Conservation (phyloP, 306 rosid species). For the Sphenostylis stenocarpa region DNA sequence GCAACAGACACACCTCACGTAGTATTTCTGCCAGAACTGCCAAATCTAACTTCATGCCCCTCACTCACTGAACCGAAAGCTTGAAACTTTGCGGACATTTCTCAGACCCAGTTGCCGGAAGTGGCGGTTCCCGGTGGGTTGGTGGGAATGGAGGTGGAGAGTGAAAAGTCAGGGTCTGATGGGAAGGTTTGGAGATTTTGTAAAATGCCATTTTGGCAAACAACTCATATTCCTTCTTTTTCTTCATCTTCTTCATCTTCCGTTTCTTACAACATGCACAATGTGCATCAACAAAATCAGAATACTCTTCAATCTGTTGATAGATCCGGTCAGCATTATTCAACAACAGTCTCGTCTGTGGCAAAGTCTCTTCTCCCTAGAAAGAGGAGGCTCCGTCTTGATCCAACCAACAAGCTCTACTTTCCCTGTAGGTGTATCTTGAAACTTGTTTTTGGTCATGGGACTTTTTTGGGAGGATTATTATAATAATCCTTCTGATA, state of each 20-base stretch:
- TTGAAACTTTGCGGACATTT: conserved; percentile 31
- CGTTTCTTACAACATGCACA: conserved; percentile 48
- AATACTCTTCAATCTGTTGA: conserved; percentile 56
- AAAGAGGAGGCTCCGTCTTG: conserved; percentile 86
- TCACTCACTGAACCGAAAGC: conserved; percentile 27
- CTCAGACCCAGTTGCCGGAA: conserved; percentile 39
- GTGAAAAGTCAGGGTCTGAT: conserved; percentile 64
- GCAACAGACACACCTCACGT: conserved; percentile 23
- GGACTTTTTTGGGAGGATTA: background rate
- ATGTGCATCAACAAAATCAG: conserved; percentile 51
- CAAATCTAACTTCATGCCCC: conserved; percentile 32
- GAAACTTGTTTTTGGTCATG: conserved; percentile 10
- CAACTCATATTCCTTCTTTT: conserved; percentile 51
- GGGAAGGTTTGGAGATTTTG: conserved; percentile 78
- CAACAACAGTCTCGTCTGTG: conserved; percentile 64
- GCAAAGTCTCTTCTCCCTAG: conserved; percentile 85
- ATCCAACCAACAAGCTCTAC: conserved; percentile 90
- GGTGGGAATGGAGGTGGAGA: conserved; percentile 63
- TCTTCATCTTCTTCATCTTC: too few species aligned
- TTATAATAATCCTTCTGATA: background rate
- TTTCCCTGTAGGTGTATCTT: conserved; percentile 72
- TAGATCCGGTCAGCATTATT: conserved; percentile 48
- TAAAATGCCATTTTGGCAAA: conserved; percentile 87
- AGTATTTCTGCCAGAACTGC: conserved; percentile 19
- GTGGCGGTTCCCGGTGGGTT: background rate